Evolutionary conservation across 1,284 basidiomycete genomes (phyloP).

Genomic region (Leucoagaricus sp.): DNA sequence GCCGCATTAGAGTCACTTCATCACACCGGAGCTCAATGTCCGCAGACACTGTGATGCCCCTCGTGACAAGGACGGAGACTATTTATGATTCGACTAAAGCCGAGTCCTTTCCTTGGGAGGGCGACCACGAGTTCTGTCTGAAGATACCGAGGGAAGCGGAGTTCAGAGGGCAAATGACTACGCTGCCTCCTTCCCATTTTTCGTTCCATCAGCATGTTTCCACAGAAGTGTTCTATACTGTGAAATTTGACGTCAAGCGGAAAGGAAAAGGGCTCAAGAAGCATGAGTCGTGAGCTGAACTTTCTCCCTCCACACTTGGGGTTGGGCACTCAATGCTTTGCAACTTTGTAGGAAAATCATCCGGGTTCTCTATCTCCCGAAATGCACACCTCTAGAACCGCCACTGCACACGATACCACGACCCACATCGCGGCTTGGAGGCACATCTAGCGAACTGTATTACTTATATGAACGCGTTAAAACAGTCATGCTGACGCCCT

Average conservation of each 20-base stretch:
- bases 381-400: conserved; percentile 37
- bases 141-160: conserved; percentile 20
- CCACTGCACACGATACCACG: conserved; percentile 31
- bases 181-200: conserved; percentile 43
- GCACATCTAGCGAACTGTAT: conserved; percentile 12
- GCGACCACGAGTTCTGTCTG: conserved; percentile 39
- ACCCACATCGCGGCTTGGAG: conserved; percentile 16
- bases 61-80: conserved; percentile 34
- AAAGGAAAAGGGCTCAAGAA: conserved; percentile 42
- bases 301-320: not conserved
- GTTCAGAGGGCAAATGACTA: conserved; percentile 27
- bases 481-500: conserved; percentile 29
- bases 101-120: conserved; percentile 26
- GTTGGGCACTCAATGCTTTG: not conserved
- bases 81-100: conserved; percentile 29
- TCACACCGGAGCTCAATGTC: conserved; percentile 31
- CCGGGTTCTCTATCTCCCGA: conserved; percentile 41
- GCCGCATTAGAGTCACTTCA: conserved; percentile 35
- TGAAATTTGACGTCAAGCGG: conserved; percentile 42
- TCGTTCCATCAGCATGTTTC: conserved; percentile 36
- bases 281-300: conserved; percentile 42
- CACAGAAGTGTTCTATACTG: conserved; percentile 39
- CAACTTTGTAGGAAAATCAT: conserved; percentile 28
- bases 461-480: conserved; percentile 31
- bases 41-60: conserved; percentile 20